Base-by-base conservation (phyloP, 148 eudicot genomes). In the Hydrangea macrophylla region DNA sequence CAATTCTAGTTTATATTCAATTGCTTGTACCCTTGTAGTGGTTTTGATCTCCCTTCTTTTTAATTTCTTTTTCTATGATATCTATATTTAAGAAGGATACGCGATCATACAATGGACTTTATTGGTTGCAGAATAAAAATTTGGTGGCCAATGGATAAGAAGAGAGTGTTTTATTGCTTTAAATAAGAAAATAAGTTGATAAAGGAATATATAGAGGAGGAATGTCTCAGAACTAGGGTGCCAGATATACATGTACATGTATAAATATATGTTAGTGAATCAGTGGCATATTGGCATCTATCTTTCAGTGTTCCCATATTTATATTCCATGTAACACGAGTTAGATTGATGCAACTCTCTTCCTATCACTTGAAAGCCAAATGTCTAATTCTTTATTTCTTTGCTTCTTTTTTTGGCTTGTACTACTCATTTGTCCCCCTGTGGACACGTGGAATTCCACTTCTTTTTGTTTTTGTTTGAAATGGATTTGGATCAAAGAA, bases 111-210 rank as follows among this genome's bases (percentile, higher is more conserved):
- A 7, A 70, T 81, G 55, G 99, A 94, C 74, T 79, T 94, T 84
- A 78, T 94, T 63, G 90, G 83, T 70, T 82, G 90, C 80, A 85
- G 86, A 71, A 87, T 94, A 65, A 90, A 81, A 70, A 79, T 94
- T 72, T 94, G 99, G 99, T 94, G 99, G 99, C 99, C 99, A 17
- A 51, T 91, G 80, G 99, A 94, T 79, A 94, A 94, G 81, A 30
- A 75, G 99, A 89, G 80, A 79, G 96, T 80, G 44, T 58, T 17
- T 75, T 62, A 23, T 69, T 57, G 44, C 8, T 59, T 23, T 70
- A 58, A 44, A 39, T 20, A 26, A 5, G 55, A 28, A 1, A 48
- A 58, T 9, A 40, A 36, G 25, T 51, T 30, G 33, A 54, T 27
- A 53, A 23, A 31, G 45, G 35, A 33, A 31, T 28, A 18, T n/a